phyloP scores from a whole-genome alignment of 2,329 filamentous ascomycete species.

The Fusarium anguioides region DNA sequence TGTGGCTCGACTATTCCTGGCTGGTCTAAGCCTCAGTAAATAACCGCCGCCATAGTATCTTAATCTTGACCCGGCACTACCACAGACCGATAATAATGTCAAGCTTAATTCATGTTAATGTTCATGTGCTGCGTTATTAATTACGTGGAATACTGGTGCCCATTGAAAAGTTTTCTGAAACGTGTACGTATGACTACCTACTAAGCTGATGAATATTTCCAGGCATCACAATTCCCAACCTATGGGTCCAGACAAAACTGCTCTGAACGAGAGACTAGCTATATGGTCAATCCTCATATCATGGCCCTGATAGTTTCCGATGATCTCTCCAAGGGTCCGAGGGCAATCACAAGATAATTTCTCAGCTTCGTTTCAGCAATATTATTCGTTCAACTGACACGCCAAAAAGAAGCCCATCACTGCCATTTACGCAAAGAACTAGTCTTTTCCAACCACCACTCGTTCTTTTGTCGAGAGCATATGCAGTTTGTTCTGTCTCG shows the following conservation, averaged over 20 bases:
- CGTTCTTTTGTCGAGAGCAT: background rate
- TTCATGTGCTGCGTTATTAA: conserved; percentile 13
- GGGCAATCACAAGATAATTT: background rate
- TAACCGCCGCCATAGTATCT: conserved; percentile 31
- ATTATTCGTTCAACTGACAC: conserved; percentile 9
- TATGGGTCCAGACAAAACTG: background rate
- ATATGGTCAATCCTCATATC: background rate
- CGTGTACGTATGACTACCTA: too few relatives aligned
- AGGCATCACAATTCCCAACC: conserved; percentile 19
- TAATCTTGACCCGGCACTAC: background rate
- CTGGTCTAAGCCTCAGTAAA: conserved; percentile 34
- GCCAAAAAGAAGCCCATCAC: conserved; percentile 17
- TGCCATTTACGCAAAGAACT: conserved; percentile 9
- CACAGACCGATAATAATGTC: conserved; percentile 1
- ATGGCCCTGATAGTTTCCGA: background rate
- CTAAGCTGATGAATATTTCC: conserved; percentile 22
- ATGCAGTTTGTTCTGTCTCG: background rate
- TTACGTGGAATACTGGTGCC: conserved; percentile 24
- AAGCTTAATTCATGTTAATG: background rate
- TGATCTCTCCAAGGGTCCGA: background rate
- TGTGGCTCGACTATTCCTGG: conserved; percentile 34
- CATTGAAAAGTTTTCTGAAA: background rate
- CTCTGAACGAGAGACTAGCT: background rate
- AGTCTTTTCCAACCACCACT: background rate
- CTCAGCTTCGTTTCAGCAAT: background rate